Base-by-base conservation (phyloP, 768 basidiomycete genomes). In the Tricholoma flavovirens region DNA sequence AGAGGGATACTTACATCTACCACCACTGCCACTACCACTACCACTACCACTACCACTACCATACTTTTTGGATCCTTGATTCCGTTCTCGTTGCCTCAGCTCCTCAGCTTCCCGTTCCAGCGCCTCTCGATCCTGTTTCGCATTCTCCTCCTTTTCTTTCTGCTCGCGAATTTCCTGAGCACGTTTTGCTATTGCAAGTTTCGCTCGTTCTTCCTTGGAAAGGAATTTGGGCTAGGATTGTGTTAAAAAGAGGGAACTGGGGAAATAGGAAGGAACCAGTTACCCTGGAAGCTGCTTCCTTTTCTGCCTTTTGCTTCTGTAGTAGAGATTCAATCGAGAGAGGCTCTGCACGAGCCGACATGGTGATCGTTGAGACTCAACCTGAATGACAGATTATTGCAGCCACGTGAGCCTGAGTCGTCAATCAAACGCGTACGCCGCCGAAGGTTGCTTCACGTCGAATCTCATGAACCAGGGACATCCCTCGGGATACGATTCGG, bases 231-330 rank as follows among this genome's bases (percentile, higher is more conserved):
- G 96, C 94, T 98, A 71, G 32, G 58, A 42, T 60, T 54, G 36
- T 32, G 5, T 17, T 32, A 32, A 11, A 8, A 32, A 5, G 14
- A 14, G 6, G 15, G 5, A 15, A 3, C 58, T 19, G 43, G 10
- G 59, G 49, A 58, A 10, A 43, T 38, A 14, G 30, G 19, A 15
- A 36, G 9, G 51, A 11, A 46, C 24, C 22, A 7, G 49, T 35
- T n/a, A 92, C 95, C 81, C 93, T 97, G 50, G 93, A 76, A 49
- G 93, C 90, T 1, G 88, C 90, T 58, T 97, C 93, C 64, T 88
- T 93, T 67, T 96, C 94, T 35, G 78, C 83, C 62, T 83, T 86
- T 72, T 98, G 96, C 73, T 87, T 90, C 62, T 88, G 83, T 22
- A 98, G 77, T 57, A 98, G 73, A 35, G 82, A 78, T 66, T 97